Base-by-base conservation (phyloP, 1,284 basidiomycete genomes). In the Ustilago loliicola region DNA sequence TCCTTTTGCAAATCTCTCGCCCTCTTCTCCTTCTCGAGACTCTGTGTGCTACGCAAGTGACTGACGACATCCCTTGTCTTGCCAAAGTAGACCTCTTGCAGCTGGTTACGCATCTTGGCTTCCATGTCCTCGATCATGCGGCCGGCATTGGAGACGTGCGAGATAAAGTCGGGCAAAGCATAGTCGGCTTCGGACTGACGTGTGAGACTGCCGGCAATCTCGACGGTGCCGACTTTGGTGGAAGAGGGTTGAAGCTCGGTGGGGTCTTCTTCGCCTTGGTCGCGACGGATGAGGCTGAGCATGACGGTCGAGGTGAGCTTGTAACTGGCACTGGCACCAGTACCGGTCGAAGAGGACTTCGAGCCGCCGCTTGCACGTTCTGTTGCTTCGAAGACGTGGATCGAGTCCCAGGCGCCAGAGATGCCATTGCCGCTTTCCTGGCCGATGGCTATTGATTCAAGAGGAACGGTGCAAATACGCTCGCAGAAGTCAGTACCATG, bases 91-190 rank as follows among this genome's bases (percentile, higher is more conserved):
- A 99, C 96, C 88, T 77, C 78, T 52, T 80, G 77, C 21, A 99
- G 89, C 68, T 95, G 89, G 87, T 97, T 98, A 54, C 97, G 91
- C 93, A 98, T 96, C 89, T 98, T 98, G 86, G 95, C 94, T 88
- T 99, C 97, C 93, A 96, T 96, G 79, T 98, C 96, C 87, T 99
- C 97, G 79, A 99, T 92, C 91, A 98, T 93, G 78, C 90, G 91
- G 4, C 97, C 97, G 19, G 93, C 92, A 87, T 99, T 99, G 59
- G 91, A 90, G 66, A 99, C 92, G 87, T 99, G 97, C 42, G 93
- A 92, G 23, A 76, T 66, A 55, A 71, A 68, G 60, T 81, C 81
- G 3, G 68, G 70, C 42, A 81, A 58, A 23, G 73, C 66, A 54
- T 80, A 78, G 59, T 82, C 77, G 19, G 67, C 76, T 61, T 98